Conservation (phyloP, 768 basidiomycete genomes). For the Dioszegia crocea region DNA sequence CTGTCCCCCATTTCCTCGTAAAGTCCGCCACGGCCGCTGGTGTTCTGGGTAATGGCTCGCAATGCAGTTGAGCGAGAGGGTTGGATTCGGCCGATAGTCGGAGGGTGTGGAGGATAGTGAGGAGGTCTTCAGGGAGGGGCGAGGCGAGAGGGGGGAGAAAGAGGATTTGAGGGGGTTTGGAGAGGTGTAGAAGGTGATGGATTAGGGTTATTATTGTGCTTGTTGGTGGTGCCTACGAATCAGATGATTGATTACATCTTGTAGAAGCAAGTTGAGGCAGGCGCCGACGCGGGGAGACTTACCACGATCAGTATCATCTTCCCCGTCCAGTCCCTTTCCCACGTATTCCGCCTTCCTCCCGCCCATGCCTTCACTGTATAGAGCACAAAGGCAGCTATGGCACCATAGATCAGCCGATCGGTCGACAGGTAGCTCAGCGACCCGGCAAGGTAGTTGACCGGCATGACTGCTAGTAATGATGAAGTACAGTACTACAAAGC, state of each 20-base stretch:
- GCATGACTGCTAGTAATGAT: conserved; percentile 11
- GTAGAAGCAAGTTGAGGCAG: too few species aligned
- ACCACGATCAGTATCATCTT: conserved; percentile 49
- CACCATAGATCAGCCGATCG: conserved; percentile 9
- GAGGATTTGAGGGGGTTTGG: conserved; percentile 47
- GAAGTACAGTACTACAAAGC: background rate
- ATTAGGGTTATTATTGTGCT: conserved; percentile 38
- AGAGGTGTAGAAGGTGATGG: conserved; percentile 39
- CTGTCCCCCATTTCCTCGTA: conserved; percentile 36
- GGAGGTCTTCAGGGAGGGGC: conserved; percentile 38
- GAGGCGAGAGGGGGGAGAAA: conserved; percentile 42
- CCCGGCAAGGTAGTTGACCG: conserved; percentile 25
- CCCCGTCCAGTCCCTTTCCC: conserved; percentile 50
- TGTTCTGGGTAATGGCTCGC: conserved; percentile 41
- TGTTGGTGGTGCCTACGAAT: conserved; percentile 31
- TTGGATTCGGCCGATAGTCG: conserved; percentile 27
- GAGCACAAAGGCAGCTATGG: background rate
- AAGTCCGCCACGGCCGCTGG: conserved; percentile 38
- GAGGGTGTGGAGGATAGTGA: conserved; percentile 46
- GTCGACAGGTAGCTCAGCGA: conserved; percentile 9
- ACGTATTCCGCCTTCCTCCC: conserved; percentile 38
- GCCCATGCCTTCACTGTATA: conserved; percentile 29
- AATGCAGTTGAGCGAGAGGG: conserved; percentile 40
- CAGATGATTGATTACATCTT: too few species aligned
- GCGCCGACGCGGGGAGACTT: too few species aligned